A percentile compares a stretch with the other conserved stretches of the same genome.
phyloP scores from a whole-genome alignment of 73 alveolate species.

The Blepharisma stoltei region DNA sequence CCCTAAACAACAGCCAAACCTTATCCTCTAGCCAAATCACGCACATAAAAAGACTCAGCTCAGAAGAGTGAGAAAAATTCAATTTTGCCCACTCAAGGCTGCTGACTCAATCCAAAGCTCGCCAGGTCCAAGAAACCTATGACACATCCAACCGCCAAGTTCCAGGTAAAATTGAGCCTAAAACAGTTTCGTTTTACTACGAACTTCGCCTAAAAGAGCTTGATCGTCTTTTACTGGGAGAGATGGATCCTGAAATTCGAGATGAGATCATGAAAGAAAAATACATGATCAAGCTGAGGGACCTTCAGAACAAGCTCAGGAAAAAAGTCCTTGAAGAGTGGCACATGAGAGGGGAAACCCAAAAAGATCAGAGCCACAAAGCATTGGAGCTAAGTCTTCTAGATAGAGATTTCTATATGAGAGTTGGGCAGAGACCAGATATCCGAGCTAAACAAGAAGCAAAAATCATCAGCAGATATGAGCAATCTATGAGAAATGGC shows the following conservation, averaged over 20 bases:
- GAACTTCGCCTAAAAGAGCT: not conserved
- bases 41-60: not conserved
- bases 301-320: constrained; percentile 67
- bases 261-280: constrained; percentile 43
- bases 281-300: constrained; percentile 58
- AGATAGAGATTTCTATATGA: constrained; percentile 14
- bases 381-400: not conserved
- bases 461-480: constrained; percentile 10
- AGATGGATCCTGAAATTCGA: constrained; percentile 3
- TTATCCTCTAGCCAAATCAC: constrained; percentile 16
- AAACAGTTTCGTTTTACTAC: not conserved
- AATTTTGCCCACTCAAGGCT: not conserved
- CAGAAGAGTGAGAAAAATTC: not conserved
- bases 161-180: not conserved
- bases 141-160: not conserved
- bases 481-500: constrained; percentile 28
- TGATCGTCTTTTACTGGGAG: not conserved
- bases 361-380: constrained; percentile 37
- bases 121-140: not conserved
- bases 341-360: constrained; percentile 44
- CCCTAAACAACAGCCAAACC: not conserved
- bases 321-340: constrained; percentile 56
- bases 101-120: not conserved
- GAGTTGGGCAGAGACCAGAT: not conserved
- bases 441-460: constrained; percentile 15